Conservation (phyloP, 2,329 filamentous ascomycete species). For the Trichoderma harzianum region DNA sequence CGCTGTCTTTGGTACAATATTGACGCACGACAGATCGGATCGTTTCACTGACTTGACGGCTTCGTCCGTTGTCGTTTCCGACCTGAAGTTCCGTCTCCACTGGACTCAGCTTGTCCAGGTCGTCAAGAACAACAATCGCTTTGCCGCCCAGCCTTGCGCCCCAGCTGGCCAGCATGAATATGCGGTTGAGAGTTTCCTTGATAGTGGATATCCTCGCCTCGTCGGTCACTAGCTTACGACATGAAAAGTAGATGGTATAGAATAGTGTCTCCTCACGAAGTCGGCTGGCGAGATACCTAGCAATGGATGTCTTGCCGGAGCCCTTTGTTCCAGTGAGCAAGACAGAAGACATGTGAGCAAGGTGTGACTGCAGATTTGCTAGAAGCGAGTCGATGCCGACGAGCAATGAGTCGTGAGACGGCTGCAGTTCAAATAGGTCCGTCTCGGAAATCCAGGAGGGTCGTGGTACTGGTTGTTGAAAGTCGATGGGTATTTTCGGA, state of each 20-base stretch:
- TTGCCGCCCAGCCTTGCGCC: slow-evolving; percentile 81
- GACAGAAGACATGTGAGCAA: slow-evolving; percentile 84
- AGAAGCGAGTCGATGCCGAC: slow-evolving; percentile 83
- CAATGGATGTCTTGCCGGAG: slow-evolving; percentile 81
- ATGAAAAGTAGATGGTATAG: slow-evolving; percentile 82
- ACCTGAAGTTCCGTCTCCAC: slow-evolving; percentile 93
- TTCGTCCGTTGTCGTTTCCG: slow-evolving; percentile 88
- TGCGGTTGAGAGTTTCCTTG: slow-evolving; percentile 78
- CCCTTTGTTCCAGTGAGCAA: slow-evolving; percentile 85
- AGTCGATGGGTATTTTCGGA: slow-evolving; percentile 66
- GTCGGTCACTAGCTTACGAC: slow-evolving; percentile 81
- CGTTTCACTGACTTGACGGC: slow-evolving; percentile 86
- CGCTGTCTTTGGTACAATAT: slow-evolving; percentile 74
- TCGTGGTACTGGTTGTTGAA: slow-evolving; percentile 69
- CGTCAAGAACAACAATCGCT: slow-evolving; percentile 83
- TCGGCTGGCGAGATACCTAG: slow-evolving; percentile 70
- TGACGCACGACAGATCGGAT: slow-evolving; percentile 79
- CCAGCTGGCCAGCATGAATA: slow-evolving; percentile 91
- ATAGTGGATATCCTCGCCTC: slow-evolving; percentile 86
- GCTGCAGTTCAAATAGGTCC: slow-evolving; percentile 50
- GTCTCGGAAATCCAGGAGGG: slow-evolving; percentile 53
- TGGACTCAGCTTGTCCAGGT: slow-evolving; percentile 88
- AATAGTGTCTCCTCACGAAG: slow-evolving; percentile 72
- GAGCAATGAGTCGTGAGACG: slow-evolving; percentile 58
- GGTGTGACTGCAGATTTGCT: slow-evolving; percentile 66